Conservation (phyloP, 345 rosid species). For the Lepidium aucheri region DNA sequence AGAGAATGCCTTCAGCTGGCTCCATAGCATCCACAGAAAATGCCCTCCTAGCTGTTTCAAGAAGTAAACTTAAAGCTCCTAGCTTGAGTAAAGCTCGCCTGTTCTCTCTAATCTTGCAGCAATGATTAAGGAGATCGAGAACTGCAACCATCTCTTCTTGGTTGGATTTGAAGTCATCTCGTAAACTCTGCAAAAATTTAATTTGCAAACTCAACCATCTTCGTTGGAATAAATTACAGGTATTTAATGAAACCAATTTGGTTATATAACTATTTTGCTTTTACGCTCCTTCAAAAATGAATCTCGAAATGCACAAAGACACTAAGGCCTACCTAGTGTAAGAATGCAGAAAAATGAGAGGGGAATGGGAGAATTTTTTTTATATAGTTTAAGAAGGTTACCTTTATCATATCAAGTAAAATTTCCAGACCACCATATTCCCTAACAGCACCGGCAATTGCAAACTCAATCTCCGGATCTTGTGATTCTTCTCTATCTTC, state of each 20-base stretch:
- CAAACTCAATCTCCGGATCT: slow-evolving; percentile 98
- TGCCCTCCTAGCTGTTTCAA: slow-evolving; percentile 96
- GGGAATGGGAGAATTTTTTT: neutral
- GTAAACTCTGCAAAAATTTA: slow-evolving; percentile 48
- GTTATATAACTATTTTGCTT: slow-evolving; percentile 5
- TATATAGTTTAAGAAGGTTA: slow-evolving; percentile 23
- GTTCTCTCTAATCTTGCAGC: slow-evolving; percentile 95
- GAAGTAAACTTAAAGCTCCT: slow-evolving; percentile 91
- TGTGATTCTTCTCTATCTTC: slow-evolving; percentile 98
- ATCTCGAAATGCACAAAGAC: neutral
- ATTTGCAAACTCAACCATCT: slow-evolving; percentile 2
- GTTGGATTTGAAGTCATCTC: slow-evolving; percentile 89
- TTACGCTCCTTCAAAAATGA: neutral
- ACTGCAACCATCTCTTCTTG: slow-evolving; percentile 90
- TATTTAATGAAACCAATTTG: neutral
- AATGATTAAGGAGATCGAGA: slow-evolving; percentile 89
- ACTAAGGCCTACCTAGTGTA: neutral
- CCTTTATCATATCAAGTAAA: slow-evolving; percentile 87
- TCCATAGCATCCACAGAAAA: slow-evolving; percentile 99
- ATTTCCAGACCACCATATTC: slow-evolving; percentile 92
- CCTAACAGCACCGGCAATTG: slow-evolving; percentile 95
- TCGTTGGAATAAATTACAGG: neutral
- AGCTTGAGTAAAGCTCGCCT: slow-evolving; percentile 74
- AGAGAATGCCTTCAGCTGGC: slow-evolving; percentile 96
- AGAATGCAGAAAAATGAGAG: slow-evolving; percentile 2